These are phyloP conservation scores for Globisporangium perplexum DNA, from an alignment of 352 stramenopile species.

Conservation along the genomic window DNA sequence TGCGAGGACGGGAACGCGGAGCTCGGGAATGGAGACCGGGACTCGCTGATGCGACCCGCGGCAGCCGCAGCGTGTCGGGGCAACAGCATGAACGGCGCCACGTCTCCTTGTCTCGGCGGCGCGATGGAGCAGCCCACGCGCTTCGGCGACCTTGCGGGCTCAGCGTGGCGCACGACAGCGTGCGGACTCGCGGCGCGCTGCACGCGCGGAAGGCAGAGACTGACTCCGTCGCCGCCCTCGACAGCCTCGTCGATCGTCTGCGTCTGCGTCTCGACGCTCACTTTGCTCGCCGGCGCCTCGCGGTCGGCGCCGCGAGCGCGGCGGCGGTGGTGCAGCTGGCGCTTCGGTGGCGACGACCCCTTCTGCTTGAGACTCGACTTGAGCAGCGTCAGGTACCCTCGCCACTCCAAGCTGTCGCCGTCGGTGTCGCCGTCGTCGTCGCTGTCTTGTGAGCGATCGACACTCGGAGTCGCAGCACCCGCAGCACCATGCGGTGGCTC, in stretches of 20 bases:
- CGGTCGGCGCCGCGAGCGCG: neutral
- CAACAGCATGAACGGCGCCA: constrained; percentile 9
- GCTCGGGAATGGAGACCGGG: neutral
- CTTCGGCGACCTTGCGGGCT: neutral
- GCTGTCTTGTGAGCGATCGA: neutral
- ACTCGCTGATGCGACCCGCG: neutral
- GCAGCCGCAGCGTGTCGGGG: neutral
- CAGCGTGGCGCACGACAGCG: neutral
- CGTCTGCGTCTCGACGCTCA: neutral
- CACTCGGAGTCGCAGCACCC: neutral
- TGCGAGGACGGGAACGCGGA: neutral
- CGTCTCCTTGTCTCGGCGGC: neutral
- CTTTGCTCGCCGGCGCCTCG: neutral
- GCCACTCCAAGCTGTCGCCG: constrained; percentile 19
- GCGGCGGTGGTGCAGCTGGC: neutral
- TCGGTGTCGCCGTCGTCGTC: constrained; percentile 4
- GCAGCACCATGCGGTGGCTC: neutral
- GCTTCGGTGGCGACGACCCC: constrained; percentile 18
- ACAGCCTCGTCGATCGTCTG: neutral
- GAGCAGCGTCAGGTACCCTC: constrained; percentile 31
- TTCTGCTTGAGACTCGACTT: constrained; percentile 29
- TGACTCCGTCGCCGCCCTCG: neutral
- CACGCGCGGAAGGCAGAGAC: neutral
- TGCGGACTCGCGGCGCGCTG: neutral
- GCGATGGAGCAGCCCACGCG: constrained; percentile 1